Conservation (phyloP, 257 asterid species). For the Solanum rostratum region DNA sequence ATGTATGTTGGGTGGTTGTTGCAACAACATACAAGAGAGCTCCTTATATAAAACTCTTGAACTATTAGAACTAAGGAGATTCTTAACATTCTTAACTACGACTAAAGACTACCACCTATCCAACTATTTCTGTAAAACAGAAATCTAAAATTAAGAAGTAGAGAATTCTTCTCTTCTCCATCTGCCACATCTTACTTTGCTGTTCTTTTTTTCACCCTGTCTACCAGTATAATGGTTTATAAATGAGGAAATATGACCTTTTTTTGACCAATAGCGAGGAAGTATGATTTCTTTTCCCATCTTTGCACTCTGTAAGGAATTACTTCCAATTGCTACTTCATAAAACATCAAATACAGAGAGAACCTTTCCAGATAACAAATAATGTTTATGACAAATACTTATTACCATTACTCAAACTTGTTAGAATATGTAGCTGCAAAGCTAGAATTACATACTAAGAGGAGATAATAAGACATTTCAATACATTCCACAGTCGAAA, state of each 20-base stretch:
- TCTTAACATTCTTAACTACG: background rate
- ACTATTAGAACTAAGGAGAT: background rate
- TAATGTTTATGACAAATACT: background rate
- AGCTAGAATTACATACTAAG: background rate
- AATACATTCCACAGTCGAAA: background rate
- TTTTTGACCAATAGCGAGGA: background rate
- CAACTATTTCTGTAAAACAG: background rate
- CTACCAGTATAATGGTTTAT: background rate
- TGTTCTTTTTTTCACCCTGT: background rate
- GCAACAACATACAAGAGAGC: background rate
- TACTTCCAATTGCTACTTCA: background rate
- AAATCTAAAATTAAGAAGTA: background rate
- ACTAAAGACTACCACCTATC: background rate
- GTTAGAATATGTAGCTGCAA: background rate
- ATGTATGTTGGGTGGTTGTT: background rate
- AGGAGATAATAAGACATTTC: background rate
- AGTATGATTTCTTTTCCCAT: background rate
- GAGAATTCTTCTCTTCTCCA: background rate
- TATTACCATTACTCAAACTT: background rate
- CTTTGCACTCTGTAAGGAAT: background rate
- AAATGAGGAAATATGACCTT: background rate
- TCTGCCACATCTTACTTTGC: background rate
- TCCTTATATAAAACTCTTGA: background rate
- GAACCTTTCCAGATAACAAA: background rate
- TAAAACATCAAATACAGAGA: background rate